These are phyloP conservation scores for Ophiostoma tasmaniense DNA, from an alignment of 2,329 filamentous ascomycete genomes.

Conservation along the genomic window DNA sequence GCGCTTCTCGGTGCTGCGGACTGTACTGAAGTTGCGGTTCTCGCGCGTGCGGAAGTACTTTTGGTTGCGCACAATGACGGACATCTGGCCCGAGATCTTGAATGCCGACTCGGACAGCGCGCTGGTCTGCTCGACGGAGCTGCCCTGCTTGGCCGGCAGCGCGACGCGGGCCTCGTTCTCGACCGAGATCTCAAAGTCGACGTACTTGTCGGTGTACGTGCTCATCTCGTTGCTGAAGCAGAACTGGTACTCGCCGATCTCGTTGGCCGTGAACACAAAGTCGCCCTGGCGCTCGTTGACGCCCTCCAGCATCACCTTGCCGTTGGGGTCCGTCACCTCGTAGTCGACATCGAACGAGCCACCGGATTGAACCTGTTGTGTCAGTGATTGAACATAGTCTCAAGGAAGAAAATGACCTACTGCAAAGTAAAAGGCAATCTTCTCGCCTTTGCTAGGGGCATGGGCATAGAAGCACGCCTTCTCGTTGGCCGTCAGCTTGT, in stretches of 20 bases:
- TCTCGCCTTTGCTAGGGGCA: conserved; percentile 69
- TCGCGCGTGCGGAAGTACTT: conserved; percentile 99
- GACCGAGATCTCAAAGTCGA: conserved; percentile 96
- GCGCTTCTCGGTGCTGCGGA: conserved; percentile 86
- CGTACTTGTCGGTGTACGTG: conserved; percentile 92
- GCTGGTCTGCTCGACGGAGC: conserved; percentile 79
- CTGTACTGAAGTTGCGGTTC: conserved; percentile 98
- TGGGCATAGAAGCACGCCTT: conserved; percentile 89
- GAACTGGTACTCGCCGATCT: conserved; percentile 84
- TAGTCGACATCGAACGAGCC: conserved; percentile 98
- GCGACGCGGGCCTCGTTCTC: conserved; percentile 80
- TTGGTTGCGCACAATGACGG: conserved; percentile 91
- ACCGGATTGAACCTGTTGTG: conserved; percentile 80
- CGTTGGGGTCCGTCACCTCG: conserved; percentile 69
- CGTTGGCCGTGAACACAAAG: conserved; percentile 91
- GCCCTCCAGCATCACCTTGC: conserved; percentile 74
- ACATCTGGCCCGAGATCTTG: conserved; percentile 87
- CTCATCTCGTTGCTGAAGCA: conserved; percentile 99
- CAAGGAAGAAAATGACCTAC: conserved; percentile 44
- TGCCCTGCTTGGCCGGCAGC: conserved; percentile 81
- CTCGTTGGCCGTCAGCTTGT: conserved; percentile 83
- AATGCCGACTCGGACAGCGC: conserved; percentile 88
- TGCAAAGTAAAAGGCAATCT: conserved; percentile 98
- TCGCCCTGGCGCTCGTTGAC: conserved; percentile 91
- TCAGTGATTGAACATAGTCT: not conserved